A percentile compares a stretch with the other conserved stretches of the same genome.
These are phyloP conservation scores for Ciborinia camelliae DNA, from an alignment of 2,329 filamentous ascomycete species.

Conservation along the genomic window DNA sequence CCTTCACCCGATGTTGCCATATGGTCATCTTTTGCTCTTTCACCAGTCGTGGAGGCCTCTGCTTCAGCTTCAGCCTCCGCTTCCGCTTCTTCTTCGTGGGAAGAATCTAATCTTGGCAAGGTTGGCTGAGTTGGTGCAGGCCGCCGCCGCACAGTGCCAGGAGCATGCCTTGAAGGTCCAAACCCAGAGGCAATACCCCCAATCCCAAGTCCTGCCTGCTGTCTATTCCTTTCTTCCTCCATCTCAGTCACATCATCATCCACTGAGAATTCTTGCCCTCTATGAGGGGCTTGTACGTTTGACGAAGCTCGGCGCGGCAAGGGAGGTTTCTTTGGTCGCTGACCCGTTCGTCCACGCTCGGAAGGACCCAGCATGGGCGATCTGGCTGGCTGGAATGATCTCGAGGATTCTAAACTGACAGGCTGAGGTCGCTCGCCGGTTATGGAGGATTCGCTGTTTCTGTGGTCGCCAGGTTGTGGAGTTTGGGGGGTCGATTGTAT, in stretches of 20 bases:
- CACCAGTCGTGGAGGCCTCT: conserved; percentile 21
- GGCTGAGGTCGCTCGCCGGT: conserved; percentile 30
- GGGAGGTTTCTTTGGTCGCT: conserved; percentile 57
- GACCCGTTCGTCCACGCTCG: conserved; percentile 36
- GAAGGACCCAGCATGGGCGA: conserved; percentile 37
- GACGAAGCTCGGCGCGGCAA: conserved; percentile 73
- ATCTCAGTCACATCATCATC: conserved; percentile 85
- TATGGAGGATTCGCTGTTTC: conserved; percentile 33
- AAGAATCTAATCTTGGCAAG: conserved; percentile 48
- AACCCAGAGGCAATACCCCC: conserved; percentile 36
- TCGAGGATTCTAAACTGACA: conserved; percentile 35
- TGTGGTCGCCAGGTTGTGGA: conserved; percentile 26
- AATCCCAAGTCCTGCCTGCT: conserved; percentile 42
- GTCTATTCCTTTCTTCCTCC: conserved; percentile 59
- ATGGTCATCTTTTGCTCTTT: conserved; percentile 21
- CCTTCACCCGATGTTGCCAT: conserved; percentile 29
- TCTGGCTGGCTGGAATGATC: conserved; percentile 30
- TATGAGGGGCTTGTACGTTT: conserved; percentile 65
- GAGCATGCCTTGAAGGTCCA: conserved; percentile 45
- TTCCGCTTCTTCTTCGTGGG: conserved; percentile 44
- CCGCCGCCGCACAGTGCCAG: conserved; percentile 49
- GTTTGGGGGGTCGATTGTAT: conserved; percentile 25
- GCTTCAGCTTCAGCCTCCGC: conserved; percentile 26
- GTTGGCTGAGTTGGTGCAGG: conserved; percentile 44
- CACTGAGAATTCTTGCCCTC: conserved; percentile 83